Conservation (phyloP, 2,329 filamentous ascomycete genomes). For the Botrytis galanthina region DNA sequence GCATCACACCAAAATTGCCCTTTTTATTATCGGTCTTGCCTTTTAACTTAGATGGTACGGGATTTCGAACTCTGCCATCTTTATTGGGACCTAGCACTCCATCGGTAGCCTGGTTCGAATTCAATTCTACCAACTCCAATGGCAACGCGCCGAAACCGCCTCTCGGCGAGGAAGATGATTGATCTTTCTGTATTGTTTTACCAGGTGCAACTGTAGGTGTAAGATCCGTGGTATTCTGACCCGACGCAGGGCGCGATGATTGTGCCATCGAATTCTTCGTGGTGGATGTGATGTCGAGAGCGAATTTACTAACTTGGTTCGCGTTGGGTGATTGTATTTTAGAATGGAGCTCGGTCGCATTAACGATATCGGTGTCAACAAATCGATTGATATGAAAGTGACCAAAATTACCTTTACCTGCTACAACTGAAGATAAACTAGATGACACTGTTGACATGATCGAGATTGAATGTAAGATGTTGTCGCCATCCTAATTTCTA, state of each 20-base stretch:
- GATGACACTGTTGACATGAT: conserved; percentile 35
- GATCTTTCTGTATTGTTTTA: conserved; percentile 26
- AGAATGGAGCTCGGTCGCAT: conserved; percentile 22
- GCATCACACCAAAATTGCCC: conserved; percentile 63
- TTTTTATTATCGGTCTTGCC: conserved; percentile 55
- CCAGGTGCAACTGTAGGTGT: conserved; percentile 26
- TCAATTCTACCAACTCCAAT: conserved; percentile 55
- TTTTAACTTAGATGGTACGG: conserved; percentile 61
- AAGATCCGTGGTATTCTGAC: conserved; percentile 28
- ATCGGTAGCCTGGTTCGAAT: conserved; percentile 32
- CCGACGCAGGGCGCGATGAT: conserved; percentile 30
- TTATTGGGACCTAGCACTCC: conserved; percentile 40
- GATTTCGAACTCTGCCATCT: conserved; percentile 54
- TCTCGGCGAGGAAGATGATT: conserved; percentile 27
- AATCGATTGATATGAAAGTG: conserved; percentile 29
- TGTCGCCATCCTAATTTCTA: conserved; percentile 31
- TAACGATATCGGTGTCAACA: conserved; percentile 25
- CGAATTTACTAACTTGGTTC: conserved; percentile 15
- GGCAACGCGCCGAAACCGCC: conserved; percentile 45
- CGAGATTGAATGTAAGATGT: conserved; percentile 22
- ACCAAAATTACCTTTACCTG: conserved; percentile 16
- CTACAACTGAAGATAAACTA: conserved; percentile 27
- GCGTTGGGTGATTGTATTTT: conserved; percentile 22
- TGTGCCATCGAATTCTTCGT: conserved; percentile 24
- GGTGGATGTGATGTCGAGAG: conserved; percentile 13